Evolutionary conservation across 768 basidiomycete species (phyloP), one percentile per base, ranked within the genome.

Genomic region (Lentinula aciculospora): DNA sequence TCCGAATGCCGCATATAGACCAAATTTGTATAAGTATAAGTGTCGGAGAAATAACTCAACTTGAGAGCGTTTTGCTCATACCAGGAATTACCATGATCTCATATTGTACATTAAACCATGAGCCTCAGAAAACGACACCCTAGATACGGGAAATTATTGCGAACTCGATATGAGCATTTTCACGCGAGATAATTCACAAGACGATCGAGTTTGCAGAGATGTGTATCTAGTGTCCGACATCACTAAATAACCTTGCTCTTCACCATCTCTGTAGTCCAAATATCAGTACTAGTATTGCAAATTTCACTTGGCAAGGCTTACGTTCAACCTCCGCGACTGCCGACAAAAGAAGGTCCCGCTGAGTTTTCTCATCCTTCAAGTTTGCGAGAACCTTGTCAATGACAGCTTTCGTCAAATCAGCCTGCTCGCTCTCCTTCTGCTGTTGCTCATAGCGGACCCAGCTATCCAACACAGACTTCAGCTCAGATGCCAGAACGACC

Each of bases 401-500:
- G 69, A 99, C 89, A 53, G 79, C 76, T 81, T 88, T 86, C 62
- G 94, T 88, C 58, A 99, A 85, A 51, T 92, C 90, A 31, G 85
- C 81, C 82, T 99, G 97, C 77, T 99, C 94, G 68, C 83, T 89
- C 80, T 99, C 95, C 80, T 97, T 94, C 69, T 85, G 80, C 71
- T 95, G 92, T 69, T 97, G 95, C 79, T 98, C 96, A 74, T 86
- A 94, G 69, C 97, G 90, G 58, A 94, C 96, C 95, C 95, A 97
- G 71, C 90, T 92, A 79, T 98, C 97, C 57, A 99, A 84, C 39
- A 98, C 95, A 29, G 87, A 66, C 77, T 98, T 98, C 68, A 98
- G 77, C 76, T 99, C 97, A 44, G 89, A 62, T 29, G 94, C 85
- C 67, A 98, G 76, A 42, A 83, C 85, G 59, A 88, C 85, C 73